These are phyloP conservation scores for Pseudocercospora macadamiae DNA, from an alignment of 2,329 filamentous ascomycete species.

Conservation along the genomic window DNA sequence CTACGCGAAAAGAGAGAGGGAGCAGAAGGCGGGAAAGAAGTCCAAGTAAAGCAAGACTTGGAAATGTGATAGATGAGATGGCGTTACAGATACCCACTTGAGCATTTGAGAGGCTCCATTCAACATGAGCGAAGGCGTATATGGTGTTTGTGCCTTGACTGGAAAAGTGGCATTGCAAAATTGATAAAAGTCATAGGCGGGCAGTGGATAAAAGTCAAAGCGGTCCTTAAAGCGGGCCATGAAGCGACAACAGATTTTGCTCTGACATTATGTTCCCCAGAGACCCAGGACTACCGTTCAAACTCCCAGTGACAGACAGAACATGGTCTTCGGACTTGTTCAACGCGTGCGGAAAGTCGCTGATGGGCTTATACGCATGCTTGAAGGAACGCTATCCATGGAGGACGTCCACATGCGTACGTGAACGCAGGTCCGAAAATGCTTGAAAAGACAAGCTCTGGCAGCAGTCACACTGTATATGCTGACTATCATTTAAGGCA, in stretches of 20 bases:
- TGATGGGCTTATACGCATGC: no score
- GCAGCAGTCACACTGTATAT: no score
- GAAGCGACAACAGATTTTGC: no score
- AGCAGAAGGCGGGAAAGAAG: conserved; percentile 42
- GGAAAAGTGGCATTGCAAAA: conserved; percentile 2
- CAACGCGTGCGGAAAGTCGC: no score
- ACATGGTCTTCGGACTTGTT: no score
- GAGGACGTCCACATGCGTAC: no score
- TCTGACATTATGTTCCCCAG: no score
- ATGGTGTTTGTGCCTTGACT: conserved; percentile 1
- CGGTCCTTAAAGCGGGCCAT: background rate
- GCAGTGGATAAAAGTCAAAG: background rate
- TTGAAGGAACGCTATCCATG: no score
- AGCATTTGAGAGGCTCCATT: conserved; percentile 29
- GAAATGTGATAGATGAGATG: conserved; percentile 11
- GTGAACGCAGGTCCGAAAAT: no score
- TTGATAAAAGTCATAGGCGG: background rate
- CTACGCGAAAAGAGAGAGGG: conserved; percentile 78
- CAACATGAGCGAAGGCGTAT: conserved; percentile 36
- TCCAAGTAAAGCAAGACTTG: background rate
- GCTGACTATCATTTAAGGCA: conserved; percentile 49
- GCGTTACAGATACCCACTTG: conserved; percentile 24
- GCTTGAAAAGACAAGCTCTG: no score
- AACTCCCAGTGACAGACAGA: no score
- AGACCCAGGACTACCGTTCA: no score